Conservation (phyloP, 371 early-diverging fungal genomes). For the Rhizopus arrhizus region DNA sequence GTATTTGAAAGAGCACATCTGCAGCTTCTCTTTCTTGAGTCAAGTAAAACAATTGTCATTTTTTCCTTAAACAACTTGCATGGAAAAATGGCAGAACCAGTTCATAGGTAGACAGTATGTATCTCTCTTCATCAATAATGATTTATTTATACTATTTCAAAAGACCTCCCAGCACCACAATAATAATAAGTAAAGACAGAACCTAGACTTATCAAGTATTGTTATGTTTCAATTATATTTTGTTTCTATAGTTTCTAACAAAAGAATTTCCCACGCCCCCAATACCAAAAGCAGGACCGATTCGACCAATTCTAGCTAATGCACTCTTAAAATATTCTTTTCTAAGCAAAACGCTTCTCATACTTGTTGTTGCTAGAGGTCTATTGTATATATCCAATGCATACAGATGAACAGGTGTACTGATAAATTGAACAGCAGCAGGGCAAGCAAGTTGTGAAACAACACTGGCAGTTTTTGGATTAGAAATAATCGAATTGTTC, state of each 20-base stretch:
- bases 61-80: too few species aligned
- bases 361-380: slow-evolving; percentile 27
- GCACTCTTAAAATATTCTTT: slow-evolving; percentile 59
- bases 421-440: slow-evolving; percentile 56
- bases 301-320: slow-evolving; percentile 62
- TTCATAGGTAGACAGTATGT: too few species aligned
- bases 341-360: slow-evolving; percentile 44
- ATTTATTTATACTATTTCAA: too few species aligned
- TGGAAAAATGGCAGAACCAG: too few species aligned
- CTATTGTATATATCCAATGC: slow-evolving; percentile 68
- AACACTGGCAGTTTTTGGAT: slow-evolving; percentile 34
- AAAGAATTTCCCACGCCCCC: slow-evolving; percentile 67
- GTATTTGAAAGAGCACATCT: too few species aligned
- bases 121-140: too few species aligned
- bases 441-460: slow-evolving; percentile 60
- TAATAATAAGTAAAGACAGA: too few species aligned
- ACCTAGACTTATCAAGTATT: too few species aligned
- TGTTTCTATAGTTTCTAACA: slow-evolving; percentile 26
- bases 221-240: neutral
- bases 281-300: slow-evolving; percentile 74
- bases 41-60: too few species aligned
- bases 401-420: slow-evolving; percentile 63
- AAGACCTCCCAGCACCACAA: too few species aligned
- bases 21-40: too few species aligned
- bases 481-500: slow-evolving; percentile 5